Conservation (phyloP, 176 grass and related monocot species). For the Avena eriantha region DNA sequence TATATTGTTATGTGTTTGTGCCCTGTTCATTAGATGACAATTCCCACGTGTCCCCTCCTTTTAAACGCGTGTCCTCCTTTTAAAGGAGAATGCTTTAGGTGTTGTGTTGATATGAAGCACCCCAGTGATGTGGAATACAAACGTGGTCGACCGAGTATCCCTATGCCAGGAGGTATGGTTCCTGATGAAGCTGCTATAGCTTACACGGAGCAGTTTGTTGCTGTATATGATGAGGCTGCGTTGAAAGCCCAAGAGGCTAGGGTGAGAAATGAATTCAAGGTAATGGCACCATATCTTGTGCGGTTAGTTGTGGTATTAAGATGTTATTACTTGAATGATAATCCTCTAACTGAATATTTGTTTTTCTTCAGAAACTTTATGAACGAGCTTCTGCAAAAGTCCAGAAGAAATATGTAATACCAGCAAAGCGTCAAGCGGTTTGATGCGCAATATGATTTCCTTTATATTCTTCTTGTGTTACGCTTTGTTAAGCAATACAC, state of each 20-base stretch:
- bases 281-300: constrained; percentile 6
- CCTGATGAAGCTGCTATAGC: neutral
- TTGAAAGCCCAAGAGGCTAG: neutral
- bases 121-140: neutral
- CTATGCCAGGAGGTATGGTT: neutral
- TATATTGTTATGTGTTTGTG: neutral
- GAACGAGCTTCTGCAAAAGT: neutral
- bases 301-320: neutral
- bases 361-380: neutral
- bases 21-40: neutral
- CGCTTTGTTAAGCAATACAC: neutral
- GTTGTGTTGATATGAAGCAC: neutral
- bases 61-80: neutral
- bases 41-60: neutral
- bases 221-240: neutral
- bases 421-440: neutral
- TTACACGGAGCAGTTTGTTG: neutral
- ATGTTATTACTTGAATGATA: neutral
- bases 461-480: neutral
- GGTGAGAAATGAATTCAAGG: constrained; percentile 11
- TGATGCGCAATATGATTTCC: neutral
- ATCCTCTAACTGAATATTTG: neutral
- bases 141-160: neutral
- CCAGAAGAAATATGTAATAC: neutral
- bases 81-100: neutral